Conservation (phyloP, 2,329 filamentous ascomycete genomes). For the Tolypocladium tundrense region DNA sequence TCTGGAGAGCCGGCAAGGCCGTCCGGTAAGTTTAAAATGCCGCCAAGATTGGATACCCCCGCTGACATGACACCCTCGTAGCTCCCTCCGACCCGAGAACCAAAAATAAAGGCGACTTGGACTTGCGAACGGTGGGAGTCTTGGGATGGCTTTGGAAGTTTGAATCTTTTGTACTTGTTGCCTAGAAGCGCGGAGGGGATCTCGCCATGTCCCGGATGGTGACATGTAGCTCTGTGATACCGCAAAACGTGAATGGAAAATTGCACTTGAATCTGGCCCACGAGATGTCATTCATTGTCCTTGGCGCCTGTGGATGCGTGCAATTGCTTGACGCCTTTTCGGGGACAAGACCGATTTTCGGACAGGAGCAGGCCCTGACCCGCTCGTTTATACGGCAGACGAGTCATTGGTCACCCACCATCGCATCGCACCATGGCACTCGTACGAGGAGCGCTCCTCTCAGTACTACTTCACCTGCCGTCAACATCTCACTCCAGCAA, state of each 20-base stretch:
- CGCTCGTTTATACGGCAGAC: background rate
- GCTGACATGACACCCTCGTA: conserved; percentile 18
- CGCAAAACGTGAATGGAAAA: background rate
- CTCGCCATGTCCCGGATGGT: background rate
- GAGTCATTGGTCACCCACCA: background rate
- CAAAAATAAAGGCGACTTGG: conserved; percentile 47
- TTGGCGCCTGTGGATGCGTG: background rate
- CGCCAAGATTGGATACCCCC: background rate
- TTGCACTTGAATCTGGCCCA: background rate
- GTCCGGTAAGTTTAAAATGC: conserved; percentile 54
- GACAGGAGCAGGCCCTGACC: background rate
- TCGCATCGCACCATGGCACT: background rate
- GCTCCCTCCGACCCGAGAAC: conserved; percentile 77
- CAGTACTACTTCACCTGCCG: background rate
- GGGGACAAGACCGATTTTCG: background rate
- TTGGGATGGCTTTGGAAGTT: background rate
- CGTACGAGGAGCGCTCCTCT: background rate
- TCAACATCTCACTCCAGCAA: background rate
- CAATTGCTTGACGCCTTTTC: background rate
- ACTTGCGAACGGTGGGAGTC: conserved; percentile 1
- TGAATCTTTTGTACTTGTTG: conserved; percentile 1
- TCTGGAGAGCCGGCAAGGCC: conserved; percentile 98
- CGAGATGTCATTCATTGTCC: background rate
- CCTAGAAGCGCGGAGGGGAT: background rate
- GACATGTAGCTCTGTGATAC: background rate